Conservation (phyloP, 352 stramenopile species). For the Phytopythium oedochilum region DNA sequence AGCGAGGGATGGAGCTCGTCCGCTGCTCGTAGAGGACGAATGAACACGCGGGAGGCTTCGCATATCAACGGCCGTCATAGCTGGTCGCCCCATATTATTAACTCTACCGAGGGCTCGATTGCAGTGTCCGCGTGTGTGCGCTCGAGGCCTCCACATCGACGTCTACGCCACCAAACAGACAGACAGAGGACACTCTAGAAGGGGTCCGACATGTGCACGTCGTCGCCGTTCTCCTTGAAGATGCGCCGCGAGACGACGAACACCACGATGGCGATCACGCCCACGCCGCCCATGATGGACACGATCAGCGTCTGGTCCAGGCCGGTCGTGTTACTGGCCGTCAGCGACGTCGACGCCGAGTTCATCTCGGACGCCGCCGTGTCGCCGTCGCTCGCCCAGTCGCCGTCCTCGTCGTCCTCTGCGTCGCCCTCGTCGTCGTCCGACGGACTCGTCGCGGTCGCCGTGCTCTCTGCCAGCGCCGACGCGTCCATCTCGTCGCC, state of each 20-base stretch:
- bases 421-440: not conserved
- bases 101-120: not conserved
- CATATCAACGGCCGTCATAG: too few relatives aligned
- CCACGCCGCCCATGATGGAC: constrained; percentile 52
- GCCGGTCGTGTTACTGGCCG: constrained; percentile 18
- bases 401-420: not conserved
- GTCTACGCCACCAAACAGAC: not conserved
- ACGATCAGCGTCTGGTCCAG: constrained; percentile 52
- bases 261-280: constrained; percentile 39
- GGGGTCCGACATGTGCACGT: constrained; percentile 20
- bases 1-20: not conserved
- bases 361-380: constrained; percentile 9
- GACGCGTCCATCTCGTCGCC: not conserved
- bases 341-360: constrained; percentile 5
- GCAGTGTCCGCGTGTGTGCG: too few relatives aligned
- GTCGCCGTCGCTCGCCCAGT: constrained; percentile 4
- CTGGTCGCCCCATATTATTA: constrained; percentile 1
- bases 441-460: not conserved
- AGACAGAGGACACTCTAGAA: not conserved
- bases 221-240: constrained; percentile 40
- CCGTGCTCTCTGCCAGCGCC: not conserved
- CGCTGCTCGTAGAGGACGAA: not conserved
- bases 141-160: not conserved
- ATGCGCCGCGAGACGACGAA: constrained; percentile 52
- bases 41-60: not conserved